These are phyloP conservation scores for Pisolithus sp. DNA, from an alignment of 768 basidiomycete species.

Conservation along the genomic window DNA sequence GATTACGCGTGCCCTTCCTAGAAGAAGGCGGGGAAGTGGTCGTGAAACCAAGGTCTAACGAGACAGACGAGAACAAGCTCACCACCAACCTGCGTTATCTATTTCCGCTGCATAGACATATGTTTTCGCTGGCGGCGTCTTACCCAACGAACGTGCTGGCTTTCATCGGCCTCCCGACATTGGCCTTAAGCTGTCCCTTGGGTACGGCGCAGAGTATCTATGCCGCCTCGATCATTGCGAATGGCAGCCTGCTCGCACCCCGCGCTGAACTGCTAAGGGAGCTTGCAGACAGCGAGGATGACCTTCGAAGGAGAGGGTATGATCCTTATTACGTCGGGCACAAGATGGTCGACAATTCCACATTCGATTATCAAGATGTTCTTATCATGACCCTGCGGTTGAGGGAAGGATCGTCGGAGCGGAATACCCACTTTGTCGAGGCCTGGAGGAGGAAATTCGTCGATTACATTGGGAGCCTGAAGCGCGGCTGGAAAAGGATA, in stretches of 20 bases:
- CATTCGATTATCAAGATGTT: conserved; percentile 38
- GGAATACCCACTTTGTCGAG: conserved; percentile 43
- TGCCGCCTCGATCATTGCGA: conserved; percentile 37
- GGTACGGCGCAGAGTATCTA: conserved; percentile 47
- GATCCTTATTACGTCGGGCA: conserved; percentile 50
- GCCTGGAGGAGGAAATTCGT: conserved; percentile 38
- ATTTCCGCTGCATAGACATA: conserved; percentile 48
- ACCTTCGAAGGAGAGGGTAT: conserved; percentile 33
- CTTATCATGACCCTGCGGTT: conserved; percentile 9
- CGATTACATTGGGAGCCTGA: conserved; percentile 25
- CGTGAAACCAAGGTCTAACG: conserved; percentile 13
- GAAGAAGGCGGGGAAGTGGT: conserved; percentile 18
- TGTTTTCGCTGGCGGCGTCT: conserved; percentile 43
- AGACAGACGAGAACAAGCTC: conserved; percentile 20
- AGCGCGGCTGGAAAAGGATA: conserved; percentile 31
- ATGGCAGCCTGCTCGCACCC: conserved; percentile 35
- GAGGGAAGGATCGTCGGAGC: conserved; percentile 32
- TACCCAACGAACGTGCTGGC: conserved; percentile 47
- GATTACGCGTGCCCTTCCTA: conserved; percentile 46
- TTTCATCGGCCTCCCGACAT: conserved; percentile 48
- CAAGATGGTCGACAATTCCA: conserved; percentile 28
- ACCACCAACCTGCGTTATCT: conserved; percentile 48
- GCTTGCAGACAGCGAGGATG: conserved; percentile 36
- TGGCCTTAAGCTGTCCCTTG: conserved; percentile 42
- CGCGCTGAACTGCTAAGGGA: conserved; percentile 35